Percentiles rank a stretch among this genome's conserved stretches.
phyloP scores from a whole-genome alignment of 805 yeast genomes.

The Metschnikowia rubicola region DNA sequence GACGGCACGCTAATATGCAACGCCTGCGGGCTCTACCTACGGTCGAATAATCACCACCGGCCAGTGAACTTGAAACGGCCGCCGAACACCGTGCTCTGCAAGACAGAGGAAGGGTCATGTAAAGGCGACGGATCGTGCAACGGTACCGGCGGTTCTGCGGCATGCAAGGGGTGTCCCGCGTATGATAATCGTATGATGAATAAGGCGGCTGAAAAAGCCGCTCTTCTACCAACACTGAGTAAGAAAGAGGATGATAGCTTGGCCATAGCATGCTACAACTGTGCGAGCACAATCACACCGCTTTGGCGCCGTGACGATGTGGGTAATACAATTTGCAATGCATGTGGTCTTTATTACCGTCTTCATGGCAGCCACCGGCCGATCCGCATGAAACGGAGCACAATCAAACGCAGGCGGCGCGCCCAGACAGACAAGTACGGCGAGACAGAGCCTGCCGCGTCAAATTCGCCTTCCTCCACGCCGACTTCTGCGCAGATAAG shows the following conservation, averaged over 20 bases:
- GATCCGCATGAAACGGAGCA: slow-evolving; percentile 63
- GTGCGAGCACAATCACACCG: slow-evolving; percentile 83
- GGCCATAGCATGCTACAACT: slow-evolving; percentile 77
- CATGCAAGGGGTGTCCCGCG: slow-evolving; percentile 83
- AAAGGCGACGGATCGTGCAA: slow-evolving; percentile 78
- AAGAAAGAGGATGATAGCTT: slow-evolving; percentile 35
- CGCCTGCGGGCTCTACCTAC: slow-evolving; percentile 57
- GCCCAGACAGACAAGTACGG: slow-evolving; percentile 9
- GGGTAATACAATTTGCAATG: slow-evolving; percentile 84
- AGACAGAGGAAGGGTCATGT: slow-evolving; percentile 54
- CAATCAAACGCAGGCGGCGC: slow-evolving; percentile 73
- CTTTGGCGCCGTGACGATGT: slow-evolving; percentile 80
- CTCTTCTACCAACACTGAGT: slow-evolving; percentile 9
- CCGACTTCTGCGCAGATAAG: background rate
- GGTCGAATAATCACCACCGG: slow-evolving; percentile 59
- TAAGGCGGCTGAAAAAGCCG: slow-evolving; percentile 8
- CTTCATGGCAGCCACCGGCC: slow-evolving; percentile 79
- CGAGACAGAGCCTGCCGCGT: background rate
- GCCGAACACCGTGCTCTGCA: slow-evolving; percentile 46
- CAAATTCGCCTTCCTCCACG: slow-evolving; percentile 1
- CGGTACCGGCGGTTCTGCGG: slow-evolving; percentile 81
- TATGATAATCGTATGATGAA: slow-evolving; percentile 61
- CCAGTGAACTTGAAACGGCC: slow-evolving; percentile 65
- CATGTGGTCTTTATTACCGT: slow-evolving; percentile 76
- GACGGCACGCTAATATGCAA: slow-evolving; percentile 56